Percentiles rank a stretch among this genome's conserved stretches.
These are phyloP conservation scores for Yamadazyma olivae DNA, from an alignment of 805 yeast species.

Conservation along the genomic window DNA sequence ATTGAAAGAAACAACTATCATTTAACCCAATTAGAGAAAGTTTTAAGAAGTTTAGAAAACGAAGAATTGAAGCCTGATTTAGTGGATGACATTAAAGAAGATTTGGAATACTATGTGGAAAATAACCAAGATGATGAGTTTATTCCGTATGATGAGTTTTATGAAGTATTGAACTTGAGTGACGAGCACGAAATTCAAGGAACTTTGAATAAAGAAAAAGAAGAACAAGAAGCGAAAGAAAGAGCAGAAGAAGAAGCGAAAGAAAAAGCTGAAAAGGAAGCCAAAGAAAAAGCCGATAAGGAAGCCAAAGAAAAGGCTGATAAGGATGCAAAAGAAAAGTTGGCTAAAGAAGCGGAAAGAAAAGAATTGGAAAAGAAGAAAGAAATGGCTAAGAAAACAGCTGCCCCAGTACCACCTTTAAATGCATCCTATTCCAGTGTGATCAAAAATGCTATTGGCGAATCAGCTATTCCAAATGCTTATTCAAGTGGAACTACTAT, in stretches of 20 bases:
- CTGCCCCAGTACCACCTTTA: constrained; percentile 5
- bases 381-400: constrained; percentile 5
- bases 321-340: constrained; percentile 1
- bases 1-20: constrained; percentile 79
- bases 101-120: constrained; percentile 89
- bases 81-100: constrained; percentile 77
- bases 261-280: constrained; percentile 12
- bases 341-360: constrained; percentile 4
- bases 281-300: constrained; percentile 7
- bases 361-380: constrained; percentile 10
- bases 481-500: constrained; percentile 11
- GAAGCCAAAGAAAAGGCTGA: constrained; percentile 6
- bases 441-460: constrained; percentile 8
- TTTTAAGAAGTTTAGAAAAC: constrained; percentile 73
- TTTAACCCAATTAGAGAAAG: constrained; percentile 70
- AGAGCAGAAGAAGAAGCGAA: constrained; percentile 10
- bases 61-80: constrained; percentile 76
- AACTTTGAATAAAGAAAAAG: constrained; percentile 15
- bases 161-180: constrained; percentile 78
- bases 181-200: constrained; percentile 26
- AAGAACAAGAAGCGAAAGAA: constrained; percentile 11
- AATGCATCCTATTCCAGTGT: constrained; percentile 10
- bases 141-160: constrained; percentile 89
- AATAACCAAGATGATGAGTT: constrained; percentile 91
- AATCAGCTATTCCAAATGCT: constrained; percentile 4